Conservation (phyloP, 2,329 filamentous ascomycete species). For the Magnaporthiopsis poae region DNA sequence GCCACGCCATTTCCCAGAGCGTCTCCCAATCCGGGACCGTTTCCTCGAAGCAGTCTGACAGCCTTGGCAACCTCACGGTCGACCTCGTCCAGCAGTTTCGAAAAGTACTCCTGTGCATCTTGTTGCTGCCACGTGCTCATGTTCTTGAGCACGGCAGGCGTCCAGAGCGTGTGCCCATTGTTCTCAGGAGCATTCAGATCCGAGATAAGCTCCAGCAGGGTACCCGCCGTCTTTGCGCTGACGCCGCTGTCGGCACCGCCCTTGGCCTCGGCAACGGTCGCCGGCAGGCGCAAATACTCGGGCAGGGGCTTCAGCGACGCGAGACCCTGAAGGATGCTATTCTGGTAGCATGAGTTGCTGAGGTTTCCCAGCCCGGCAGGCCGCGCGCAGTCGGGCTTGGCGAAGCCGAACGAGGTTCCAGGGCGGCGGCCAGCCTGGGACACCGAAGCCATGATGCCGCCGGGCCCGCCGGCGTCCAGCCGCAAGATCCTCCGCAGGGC, state of each 20-base stretch:
- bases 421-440: slow-evolving; percentile 42
- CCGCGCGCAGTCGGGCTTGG: slow-evolving; percentile 29
- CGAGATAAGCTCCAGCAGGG: slow-evolving; percentile 56
- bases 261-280: slow-evolving; percentile 26
- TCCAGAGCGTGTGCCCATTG: slow-evolving; percentile 71
- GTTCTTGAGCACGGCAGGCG: slow-evolving; percentile 68
- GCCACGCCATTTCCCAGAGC: slow-evolving; percentile 7
- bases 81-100: slow-evolving; percentile 74
- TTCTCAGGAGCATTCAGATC: slow-evolving; percentile 60
- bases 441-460: slow-evolving; percentile 45
- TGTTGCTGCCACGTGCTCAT: slow-evolving; percentile 96
- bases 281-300: slow-evolving; percentile 43
- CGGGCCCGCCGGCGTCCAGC: slow-evolving; percentile 40
- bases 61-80: slow-evolving; percentile 62
- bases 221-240: slow-evolving; percentile 15
- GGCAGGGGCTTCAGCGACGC: slow-evolving; percentile 64
- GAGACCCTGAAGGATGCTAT: slow-evolving; percentile 81
- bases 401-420: slow-evolving; percentile 7
- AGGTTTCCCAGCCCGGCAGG: slow-evolving; percentile 73
- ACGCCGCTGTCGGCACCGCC: slow-evolving; percentile 11
- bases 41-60: slow-evolving; percentile 22
- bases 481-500: slow-evolving; percentile 54
- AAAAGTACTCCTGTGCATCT: slow-evolving; percentile 95
- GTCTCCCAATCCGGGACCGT: slow-evolving; percentile 29
- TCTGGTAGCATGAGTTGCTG: slow-evolving; percentile 96